Base-by-base conservation (phyloP, 225 moss, liverwort and hornwort species). In the Climacium dendroides region DNA sequence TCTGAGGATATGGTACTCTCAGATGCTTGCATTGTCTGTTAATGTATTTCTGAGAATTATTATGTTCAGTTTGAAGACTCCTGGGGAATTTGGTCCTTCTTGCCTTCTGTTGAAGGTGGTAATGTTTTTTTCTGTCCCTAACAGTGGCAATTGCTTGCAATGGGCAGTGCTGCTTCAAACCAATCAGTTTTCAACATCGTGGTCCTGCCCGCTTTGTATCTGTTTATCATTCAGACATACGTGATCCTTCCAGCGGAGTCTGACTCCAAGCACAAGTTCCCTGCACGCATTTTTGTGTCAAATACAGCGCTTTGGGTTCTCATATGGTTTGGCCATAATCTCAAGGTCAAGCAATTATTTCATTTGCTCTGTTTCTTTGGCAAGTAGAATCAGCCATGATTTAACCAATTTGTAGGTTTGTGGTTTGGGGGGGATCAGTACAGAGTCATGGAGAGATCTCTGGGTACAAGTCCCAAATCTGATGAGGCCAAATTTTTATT, bases 261-360 rank as follows among this genome's bases (percentile, higher is more conserved):
- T 8, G 78, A 88, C 84, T 69, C 84, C 57, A 62, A 86, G 37
- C 90, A 93, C 60, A 92, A 85, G 39, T 92, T 93, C 30, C 90
- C 89, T 82, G 92, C 90, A 12, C 90, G 92, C 76, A 87, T 90
- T 87, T 93, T 93, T 39, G 92, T 82, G 81, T 80, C 86, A 3
- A 89, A 92, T 63, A 88, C 79, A 88, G 93, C 93, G 11, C 86
- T 93, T 47, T 93, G 92, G 93, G 83, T 90, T 86, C 92, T 93
- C 74, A 47, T 92, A 48, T 92, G 92, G 92, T 92, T 92, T 17
- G 93, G 93, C 66, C 84, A 90, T 73, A 90, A 90, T 81, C 79
- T 93, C 0, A 87, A 92, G 88, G 93, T 93, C 39, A 59, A 54
- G 34, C 26, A 22, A 18, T 66, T 20, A 37, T 43, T 64, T 54